A percentile compares a stretch with the other conserved stretches of the same genome.
phyloP scores from a whole-genome alignment of 1,139 yeast species.

The Taphrina pruni region DNA sequence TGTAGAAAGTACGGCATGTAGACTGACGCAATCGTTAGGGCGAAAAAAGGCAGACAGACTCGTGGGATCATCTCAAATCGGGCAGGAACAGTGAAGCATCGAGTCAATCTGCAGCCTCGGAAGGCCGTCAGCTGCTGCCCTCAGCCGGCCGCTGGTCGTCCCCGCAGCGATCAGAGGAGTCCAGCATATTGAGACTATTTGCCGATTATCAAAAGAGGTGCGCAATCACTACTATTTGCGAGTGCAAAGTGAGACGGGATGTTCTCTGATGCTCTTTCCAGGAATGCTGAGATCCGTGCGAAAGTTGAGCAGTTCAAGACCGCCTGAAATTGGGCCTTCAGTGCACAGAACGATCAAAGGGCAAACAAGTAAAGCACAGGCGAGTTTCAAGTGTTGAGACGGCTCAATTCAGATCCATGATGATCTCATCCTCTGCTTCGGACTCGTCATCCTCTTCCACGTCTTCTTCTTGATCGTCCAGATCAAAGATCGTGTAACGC shows the following conservation, averaged over 20 bases:
- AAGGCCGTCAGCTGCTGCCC: background rate
- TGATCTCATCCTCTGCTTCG: constrained; percentile 7
- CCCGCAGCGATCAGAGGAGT: constrained; percentile 4
- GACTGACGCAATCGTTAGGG: background rate
- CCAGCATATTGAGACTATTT: background rate
- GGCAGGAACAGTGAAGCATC: constrained; percentile 29
- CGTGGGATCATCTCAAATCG: constrained; percentile 30
- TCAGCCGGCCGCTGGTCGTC: background rate
- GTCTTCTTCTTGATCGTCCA: constrained; percentile 46
- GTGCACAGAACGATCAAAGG: background rate
- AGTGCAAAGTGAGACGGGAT: too few species aligned
- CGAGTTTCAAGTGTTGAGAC: background rate
- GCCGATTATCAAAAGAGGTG: constrained; percentile 13
- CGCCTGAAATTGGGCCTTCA: background rate
- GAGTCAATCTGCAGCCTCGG: constrained; percentile 1
- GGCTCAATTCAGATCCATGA: background rate
- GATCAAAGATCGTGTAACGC: constrained; percentile 46
- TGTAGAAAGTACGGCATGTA: background rate
- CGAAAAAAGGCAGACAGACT: constrained; percentile 16
- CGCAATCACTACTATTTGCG: background rate
- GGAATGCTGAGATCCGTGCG: constrained; percentile 16
- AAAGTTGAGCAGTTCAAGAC: constrained; percentile 8
- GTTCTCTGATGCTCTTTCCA: background rate
- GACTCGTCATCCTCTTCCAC: constrained; percentile 24
- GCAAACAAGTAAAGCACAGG: background rate